Evolutionary conservation across 352 stramenopile species (phyloP), one percentile per base, ranked within the genome.

Genomic region (Globisporangium okanoganense): DNA sequence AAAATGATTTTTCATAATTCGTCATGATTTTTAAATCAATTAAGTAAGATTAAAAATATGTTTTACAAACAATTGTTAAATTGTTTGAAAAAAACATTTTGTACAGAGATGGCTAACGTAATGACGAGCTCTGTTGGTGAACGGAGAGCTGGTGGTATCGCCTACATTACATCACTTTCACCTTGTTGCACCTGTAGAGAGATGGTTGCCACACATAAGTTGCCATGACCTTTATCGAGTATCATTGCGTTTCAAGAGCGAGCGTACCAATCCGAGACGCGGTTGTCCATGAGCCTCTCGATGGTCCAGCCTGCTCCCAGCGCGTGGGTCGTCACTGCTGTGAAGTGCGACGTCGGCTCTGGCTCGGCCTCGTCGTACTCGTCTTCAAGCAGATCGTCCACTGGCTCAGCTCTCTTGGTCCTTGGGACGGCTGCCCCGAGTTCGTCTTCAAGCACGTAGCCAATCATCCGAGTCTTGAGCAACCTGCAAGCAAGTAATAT

Each of bases 381-480:
- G 1, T 38, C 47, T 3, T 53, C 47, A 20, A 31, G 45, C 27
- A 20, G 6, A 51, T 31, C 12, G 18, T 27, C 47, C 33, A 6
- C 9, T 20, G 7, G 3, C 13, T 53, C 25, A 27, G 13, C 24
- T 53, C 24, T 8, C 20, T 16, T 53, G 24, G 25, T 2, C 5
- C 20, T 29, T 18, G 22, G 16, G 14, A 14, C 27, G 25, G 29
- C 6, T 3, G 29, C 6, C 6, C 22, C 63, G 8, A 90, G 66
- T 36, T 92, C 82, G 12, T 90, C 79, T 66, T 93, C 83, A 2
- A 95, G 73, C 22, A 92, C 79, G 38, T 93, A 95, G 9, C 86
- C 86, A 8, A 95, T 69, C 8, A 95, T 64, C 58, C 92, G 82
- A 38, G 87, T 82, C 65, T 95, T 93, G 35, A 92, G 67, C 3